Evolutionary conservation across 176 grass and related monocot genomes (phyloP), one percentile per base, ranked within the genome.

Genomic region (Carex parvula): DNA sequence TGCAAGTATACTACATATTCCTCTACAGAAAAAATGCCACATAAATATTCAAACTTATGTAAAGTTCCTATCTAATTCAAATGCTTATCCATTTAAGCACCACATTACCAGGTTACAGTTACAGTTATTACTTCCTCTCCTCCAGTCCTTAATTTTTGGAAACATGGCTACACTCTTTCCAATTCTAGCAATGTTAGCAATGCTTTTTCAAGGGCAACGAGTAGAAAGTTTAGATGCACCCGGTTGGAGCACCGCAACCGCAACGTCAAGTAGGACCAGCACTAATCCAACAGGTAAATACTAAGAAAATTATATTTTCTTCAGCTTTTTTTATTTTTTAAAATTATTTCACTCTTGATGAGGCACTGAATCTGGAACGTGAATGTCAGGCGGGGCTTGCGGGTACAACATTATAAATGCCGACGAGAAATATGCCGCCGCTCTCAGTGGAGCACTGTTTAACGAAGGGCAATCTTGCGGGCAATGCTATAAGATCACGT

Each of bases 381-480:
- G 39, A 42, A 64, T 68, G 6, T 33, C 62, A 83, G 80, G 41
- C 12, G 80, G 80, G 11, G 80, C 80, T 18, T 83, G 80, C 24
- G 80, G 61, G 21, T 83, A 83, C 61, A 83, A 32, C 42, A 68
- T 67, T 6, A n/a, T 83, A 21, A 54, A 83, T 17, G 80, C 80
- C 12, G 20, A 63, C 0, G 46, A 48, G 20, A 83, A 83, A 20
- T 62, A 83, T 22, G 39, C 55, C 1, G 16, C 61, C 1, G 80
- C 60, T 29, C 10, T 83, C 7, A 83, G 80, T 83, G 2, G 7
- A 16, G 61, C 6, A 8, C 16, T 83, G 42, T 83, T 83, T n/a
- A 52, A 46, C 2, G 42, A 83, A 11, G 80, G 61, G 22, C 41
- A 46, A 50, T 44, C 61, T 17, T 83, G 80, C 13, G 80, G 80